phyloP scores from a whole-genome alignment of 805 yeast species.

The Komagataella ulmi region DNA sequence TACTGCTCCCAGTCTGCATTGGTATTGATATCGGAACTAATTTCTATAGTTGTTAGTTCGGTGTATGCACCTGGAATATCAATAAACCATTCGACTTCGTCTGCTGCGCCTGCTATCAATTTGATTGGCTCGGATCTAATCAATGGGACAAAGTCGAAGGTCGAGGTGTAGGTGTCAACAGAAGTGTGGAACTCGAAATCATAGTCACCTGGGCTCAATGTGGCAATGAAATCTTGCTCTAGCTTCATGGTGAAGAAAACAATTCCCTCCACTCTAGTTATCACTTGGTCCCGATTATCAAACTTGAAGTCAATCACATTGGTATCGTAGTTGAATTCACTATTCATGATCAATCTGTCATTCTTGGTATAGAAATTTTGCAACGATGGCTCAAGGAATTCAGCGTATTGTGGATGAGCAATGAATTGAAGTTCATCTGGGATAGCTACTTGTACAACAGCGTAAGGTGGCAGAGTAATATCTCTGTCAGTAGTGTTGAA shows the following conservation, averaged over 20 bases:
- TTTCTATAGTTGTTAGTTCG: background rate
- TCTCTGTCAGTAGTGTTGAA: background rate
- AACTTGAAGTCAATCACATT: background rate
- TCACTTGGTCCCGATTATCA: background rate
- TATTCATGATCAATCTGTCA: background rate
- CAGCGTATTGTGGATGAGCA: background rate
- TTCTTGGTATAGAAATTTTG: background rate
- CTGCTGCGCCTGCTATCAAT: background rate
- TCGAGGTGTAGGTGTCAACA: background rate
- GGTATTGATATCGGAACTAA: background rate
- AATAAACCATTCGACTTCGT: background rate
- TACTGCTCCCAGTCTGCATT: background rate
- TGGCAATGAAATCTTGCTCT: background rate
- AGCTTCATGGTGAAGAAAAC: background rate
- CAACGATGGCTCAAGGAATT: background rate
- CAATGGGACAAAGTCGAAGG: background rate
- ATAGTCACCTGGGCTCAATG: background rate
- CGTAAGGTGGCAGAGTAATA: background rate
- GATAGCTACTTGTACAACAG: background rate
- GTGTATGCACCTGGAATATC: background rate
- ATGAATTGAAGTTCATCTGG: background rate
- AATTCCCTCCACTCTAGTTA: background rate
- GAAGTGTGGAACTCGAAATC: background rate
- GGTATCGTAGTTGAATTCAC: background rate
- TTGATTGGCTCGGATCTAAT: background rate